A percentile compares a stretch with the other conserved stretches of the same genome.
These are phyloP conservation scores for Lichina pygmaea DNA, from an alignment of 495 filamentous ascomycete genomes.

Conservation along the genomic window DNA sequence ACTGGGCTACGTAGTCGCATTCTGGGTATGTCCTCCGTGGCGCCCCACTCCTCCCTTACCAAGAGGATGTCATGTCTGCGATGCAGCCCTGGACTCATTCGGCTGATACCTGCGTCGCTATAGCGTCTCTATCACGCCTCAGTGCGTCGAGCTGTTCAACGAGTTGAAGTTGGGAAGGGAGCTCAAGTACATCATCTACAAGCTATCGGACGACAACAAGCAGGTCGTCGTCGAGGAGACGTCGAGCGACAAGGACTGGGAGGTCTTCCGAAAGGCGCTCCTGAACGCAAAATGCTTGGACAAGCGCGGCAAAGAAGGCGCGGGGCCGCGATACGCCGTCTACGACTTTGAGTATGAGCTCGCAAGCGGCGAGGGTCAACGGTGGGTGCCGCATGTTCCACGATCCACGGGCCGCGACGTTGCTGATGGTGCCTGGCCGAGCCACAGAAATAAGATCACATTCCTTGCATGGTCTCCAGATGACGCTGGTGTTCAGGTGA, in stretches of 20 bases:
- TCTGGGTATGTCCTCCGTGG: not conserved
- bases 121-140: conserved; percentile 24
- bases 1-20: not conserved
- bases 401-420: not conserved
- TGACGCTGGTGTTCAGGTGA: conserved; percentile 54
- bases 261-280: conserved; percentile 57
- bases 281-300: conserved; percentile 29
- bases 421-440: conserved; percentile 1
- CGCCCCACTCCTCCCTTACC: not conserved
- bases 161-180: conserved; percentile 73
- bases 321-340: conserved; percentile 62
- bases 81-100: not conserved
- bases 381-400: conserved; percentile 20
- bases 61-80: not conserved
- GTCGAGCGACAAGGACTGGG: conserved; percentile 36
- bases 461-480: conserved; percentile 87
- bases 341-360: conserved; percentile 80
- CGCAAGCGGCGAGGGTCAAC: conserved; percentile 49
- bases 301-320: conserved; percentile 35
- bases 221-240: conserved; percentile 60
- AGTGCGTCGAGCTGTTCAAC: conserved; percentile 67
- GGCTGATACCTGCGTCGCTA: not conserved
- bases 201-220: conserved; percentile 82
- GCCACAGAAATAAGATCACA: conserved; percentile 66
- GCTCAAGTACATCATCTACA: conserved; percentile 91